Evolutionary conservation across 345 rosid genomes (phyloP).

Genomic region (Excoecaria cochinchinensis): DNA sequence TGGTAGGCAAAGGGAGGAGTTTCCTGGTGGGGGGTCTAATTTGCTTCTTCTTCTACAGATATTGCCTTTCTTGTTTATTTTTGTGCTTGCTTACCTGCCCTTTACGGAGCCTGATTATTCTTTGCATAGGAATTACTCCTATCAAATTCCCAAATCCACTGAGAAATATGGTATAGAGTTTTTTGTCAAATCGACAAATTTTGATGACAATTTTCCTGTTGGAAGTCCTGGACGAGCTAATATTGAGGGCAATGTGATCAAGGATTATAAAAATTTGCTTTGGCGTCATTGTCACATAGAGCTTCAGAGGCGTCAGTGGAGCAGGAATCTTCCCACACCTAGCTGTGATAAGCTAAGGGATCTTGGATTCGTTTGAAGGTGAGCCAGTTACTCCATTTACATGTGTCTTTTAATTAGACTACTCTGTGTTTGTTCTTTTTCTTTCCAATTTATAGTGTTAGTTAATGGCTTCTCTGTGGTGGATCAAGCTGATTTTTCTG

Average conservation of each 20-base stretch:
- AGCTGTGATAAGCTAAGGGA: constrained; percentile 65
- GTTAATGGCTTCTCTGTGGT: too few relatives aligned
- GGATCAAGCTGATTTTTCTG: too few relatives aligned
- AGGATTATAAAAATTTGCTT: constrained; percentile 63
- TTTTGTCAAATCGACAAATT: constrained; percentile 64
- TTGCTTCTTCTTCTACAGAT: constrained; percentile 61
- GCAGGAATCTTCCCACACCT: constrained; percentile 69
- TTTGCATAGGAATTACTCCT: constrained; percentile 55
- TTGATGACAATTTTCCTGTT: constrained; percentile 61
- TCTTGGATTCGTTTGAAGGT: constrained; percentile 64
- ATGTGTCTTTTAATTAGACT: too few relatives aligned
- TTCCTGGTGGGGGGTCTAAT: constrained; percentile 47
- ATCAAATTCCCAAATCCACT: constrained; percentile 64
- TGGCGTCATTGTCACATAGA: constrained; percentile 73
- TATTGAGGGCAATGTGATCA: constrained; percentile 64
- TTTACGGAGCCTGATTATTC: constrained; percentile 75
- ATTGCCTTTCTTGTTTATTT: constrained; percentile 65
- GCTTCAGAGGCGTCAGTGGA: constrained; percentile 75
- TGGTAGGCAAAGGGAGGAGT: constrained; percentile 45
- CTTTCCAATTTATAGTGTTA: too few relatives aligned
- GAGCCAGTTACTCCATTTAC: too few relatives aligned
- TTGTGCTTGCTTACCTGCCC: constrained; percentile 74
- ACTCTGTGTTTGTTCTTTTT: too few relatives aligned
- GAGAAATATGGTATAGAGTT: constrained; percentile 65
- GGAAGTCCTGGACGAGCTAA: constrained; percentile 67